Conservation (phyloP, 2,329 filamentous ascomycete species). For the Talaromyces piceae region DNA sequence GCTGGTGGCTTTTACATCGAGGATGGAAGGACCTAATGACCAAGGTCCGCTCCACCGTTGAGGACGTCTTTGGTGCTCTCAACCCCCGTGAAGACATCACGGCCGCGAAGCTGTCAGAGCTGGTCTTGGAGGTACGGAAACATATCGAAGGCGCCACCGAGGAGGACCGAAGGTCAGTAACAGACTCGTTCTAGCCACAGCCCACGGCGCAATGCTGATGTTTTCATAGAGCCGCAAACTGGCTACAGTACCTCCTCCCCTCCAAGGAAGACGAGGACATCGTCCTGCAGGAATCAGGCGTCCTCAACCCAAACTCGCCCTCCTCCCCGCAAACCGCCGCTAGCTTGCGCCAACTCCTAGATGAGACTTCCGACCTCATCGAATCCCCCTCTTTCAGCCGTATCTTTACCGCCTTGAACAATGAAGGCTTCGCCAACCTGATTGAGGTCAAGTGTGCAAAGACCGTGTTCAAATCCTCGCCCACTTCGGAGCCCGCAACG, state of each 20-base stretch:
- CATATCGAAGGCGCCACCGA: constrained; percentile 70
- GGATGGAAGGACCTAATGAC: constrained; percentile 79
- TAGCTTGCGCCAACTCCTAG: constrained; percentile 72
- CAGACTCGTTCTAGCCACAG: neutral
- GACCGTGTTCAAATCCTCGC: constrained; percentile 61
- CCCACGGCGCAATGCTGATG: constrained; percentile 7
- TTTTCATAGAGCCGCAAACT: constrained; percentile 50
- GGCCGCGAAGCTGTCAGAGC: constrained; percentile 68
- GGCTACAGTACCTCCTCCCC: constrained; percentile 80
- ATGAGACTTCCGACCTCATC: constrained; percentile 92
- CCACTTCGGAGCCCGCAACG: constrained; percentile 34
- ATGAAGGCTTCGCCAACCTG: constrained; percentile 76
- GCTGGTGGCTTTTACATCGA: constrained; percentile 92
- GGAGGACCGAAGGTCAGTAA: constrained; percentile 49
- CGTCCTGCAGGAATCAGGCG: constrained; percentile 79
- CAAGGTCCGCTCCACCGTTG: constrained; percentile 76
- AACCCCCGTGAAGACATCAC: constrained; percentile 85
- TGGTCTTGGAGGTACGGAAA: constrained; percentile 76
- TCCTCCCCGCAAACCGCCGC: constrained; percentile 28
- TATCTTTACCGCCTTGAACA: constrained; percentile 77
- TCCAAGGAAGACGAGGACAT: constrained; percentile 69
- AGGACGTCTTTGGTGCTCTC: constrained; percentile 78
- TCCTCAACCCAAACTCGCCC: constrained; percentile 42
- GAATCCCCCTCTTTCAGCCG: constrained; percentile 87
- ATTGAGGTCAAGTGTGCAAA: constrained; percentile 73